These are phyloP conservation scores for Pseudopithomyces chartarum DNA, from an alignment of 2,329 filamentous ascomycete genomes.

Conservation along the genomic window DNA sequence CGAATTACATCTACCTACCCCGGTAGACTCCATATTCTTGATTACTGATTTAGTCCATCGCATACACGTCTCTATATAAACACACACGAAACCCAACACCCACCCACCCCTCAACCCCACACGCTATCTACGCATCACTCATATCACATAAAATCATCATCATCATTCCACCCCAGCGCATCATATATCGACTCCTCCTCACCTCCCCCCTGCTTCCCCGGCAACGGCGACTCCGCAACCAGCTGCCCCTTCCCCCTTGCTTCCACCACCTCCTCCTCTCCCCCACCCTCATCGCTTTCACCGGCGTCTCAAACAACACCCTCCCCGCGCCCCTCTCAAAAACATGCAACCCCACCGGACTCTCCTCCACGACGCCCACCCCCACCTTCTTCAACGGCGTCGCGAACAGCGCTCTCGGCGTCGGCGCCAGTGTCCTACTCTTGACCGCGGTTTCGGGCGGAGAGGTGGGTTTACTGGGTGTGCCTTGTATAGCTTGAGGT, in stretches of 20 bases:
- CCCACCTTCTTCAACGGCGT: constrained; percentile 24
- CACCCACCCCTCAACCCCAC: too few species aligned
- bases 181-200: constrained; percentile 46
- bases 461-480: constrained; percentile 27
- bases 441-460: constrained; percentile 6
- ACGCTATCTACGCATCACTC: too few species aligned
- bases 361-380: not conserved
- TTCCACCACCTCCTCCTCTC: too few species aligned
- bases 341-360: not conserved
- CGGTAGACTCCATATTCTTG: too few species aligned
- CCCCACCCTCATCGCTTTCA: too few species aligned
- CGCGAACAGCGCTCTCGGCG: constrained; percentile 19
- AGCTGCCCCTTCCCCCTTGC: too few species aligned
- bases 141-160: constrained; percentile 30
- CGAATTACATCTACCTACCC: too few species aligned
- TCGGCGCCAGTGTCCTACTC: not conserved
- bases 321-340: too few species aligned
- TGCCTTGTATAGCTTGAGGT: constrained; percentile 18
- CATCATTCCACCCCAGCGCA: constrained; percentile 53
- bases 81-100: too few species aligned
- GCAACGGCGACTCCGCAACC: constrained; percentile 10
- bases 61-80: too few species aligned
- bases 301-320: constrained; percentile 10
- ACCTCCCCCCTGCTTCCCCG: constrained; percentile 16
- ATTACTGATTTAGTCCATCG: too few species aligned